These are phyloP conservation scores for Mucor mucedo DNA, from an alignment of 371 early-diverging fungal species.

Conservation along the genomic window DNA sequence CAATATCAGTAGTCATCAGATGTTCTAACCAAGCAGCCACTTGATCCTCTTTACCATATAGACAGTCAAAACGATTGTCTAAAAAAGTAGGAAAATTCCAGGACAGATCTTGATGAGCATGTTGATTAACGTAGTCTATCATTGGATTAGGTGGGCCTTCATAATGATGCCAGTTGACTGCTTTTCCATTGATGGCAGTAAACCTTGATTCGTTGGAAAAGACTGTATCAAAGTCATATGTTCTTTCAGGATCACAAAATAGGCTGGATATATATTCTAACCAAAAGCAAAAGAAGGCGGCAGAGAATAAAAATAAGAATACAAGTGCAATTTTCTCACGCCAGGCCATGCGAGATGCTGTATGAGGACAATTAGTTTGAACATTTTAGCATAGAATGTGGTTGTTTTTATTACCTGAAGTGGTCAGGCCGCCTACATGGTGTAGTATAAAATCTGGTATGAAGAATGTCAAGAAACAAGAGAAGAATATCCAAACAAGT, in stretches of 20 bases:
- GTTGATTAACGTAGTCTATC: conserved; percentile 33
- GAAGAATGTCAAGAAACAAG: conserved; percentile 35
- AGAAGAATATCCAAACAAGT: conserved; percentile 34
- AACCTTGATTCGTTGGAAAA: conserved; percentile 37
- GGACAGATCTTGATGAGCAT: conserved; percentile 50
- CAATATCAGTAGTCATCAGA: conserved; percentile 38
- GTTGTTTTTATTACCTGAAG: conserved; percentile 30
- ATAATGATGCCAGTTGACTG: conserved; percentile 37
- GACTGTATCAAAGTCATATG: conserved; percentile 30
- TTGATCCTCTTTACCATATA: conserved; percentile 20
- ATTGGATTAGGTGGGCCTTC: conserved; percentile 12
- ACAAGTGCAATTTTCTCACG: conserved; percentile 54
- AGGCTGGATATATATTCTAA: conserved; percentile 46
- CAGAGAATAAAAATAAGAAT: conserved; percentile 31
- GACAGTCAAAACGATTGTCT: conserved; percentile 40
- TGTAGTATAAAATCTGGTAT: conserved; percentile 32
- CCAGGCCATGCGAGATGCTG: conserved; percentile 51
- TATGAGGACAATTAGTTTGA: not conserved
- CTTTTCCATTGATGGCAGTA: conserved; percentile 47
- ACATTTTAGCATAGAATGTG: too few relatives aligned
- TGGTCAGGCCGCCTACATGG: conserved; percentile 39
- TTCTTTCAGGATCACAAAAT: conserved; percentile 49
- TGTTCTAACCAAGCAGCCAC: conserved; percentile 48
- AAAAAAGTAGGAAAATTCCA: conserved; percentile 51
- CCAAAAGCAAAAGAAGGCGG: conserved; percentile 47